Evolutionary conservation across 2,329 filamentous ascomycete genomes (phyloP), one percentile per base, ranked within the genome.

Genomic region (Diaporthe vexans): DNA sequence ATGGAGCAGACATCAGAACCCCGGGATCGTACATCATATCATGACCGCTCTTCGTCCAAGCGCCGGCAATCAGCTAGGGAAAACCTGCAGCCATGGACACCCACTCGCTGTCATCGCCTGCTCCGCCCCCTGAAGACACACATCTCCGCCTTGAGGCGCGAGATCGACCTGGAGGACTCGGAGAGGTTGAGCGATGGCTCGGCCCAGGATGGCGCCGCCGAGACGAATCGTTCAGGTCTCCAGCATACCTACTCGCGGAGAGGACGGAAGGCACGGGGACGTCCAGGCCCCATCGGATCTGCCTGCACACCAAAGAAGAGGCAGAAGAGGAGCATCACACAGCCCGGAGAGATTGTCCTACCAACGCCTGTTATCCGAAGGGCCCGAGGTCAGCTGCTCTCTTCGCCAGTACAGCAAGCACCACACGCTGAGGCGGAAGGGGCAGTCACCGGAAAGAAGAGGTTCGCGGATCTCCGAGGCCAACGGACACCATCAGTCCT

Each of bases 111-210:
- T 58, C 84, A 86, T 63, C 82, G 86, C 3, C 78, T 88, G 8
- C 81, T 89, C 24, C 85, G 86, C 4, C 87, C 87, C 46, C 78
- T 89, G 0, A 82, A 87, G 40, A 82, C 84, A 10, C 84, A 86
- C 13, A 77, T 88, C 33, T 77, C 80, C n/a, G 78, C 81, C 2
- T 78, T 88, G 8, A 82, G 83, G 48, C 84, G 82, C 57, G 79
- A 85, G 13, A 78, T 69, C 52, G 78, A 67, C 76, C 81, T 48
- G 58, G 76, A 77, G 67, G 37, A 48, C 21, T 11, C 26, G 73
- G 67, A 57, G 35, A 10, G 2, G 11, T 4, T 58, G 29, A 65
- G 59, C 59, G 26, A 59, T 33, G n/a, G 43, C 33, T 67, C 70
- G 19, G 56, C 73, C 4, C 52, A 63, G 17, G 52, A 57, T 29